Evolutionary conservation across 805 yeast genomes (phyloP), one percentile per base, ranked within the genome.

Genomic region (Saccharomycopsis olivae): DNA sequence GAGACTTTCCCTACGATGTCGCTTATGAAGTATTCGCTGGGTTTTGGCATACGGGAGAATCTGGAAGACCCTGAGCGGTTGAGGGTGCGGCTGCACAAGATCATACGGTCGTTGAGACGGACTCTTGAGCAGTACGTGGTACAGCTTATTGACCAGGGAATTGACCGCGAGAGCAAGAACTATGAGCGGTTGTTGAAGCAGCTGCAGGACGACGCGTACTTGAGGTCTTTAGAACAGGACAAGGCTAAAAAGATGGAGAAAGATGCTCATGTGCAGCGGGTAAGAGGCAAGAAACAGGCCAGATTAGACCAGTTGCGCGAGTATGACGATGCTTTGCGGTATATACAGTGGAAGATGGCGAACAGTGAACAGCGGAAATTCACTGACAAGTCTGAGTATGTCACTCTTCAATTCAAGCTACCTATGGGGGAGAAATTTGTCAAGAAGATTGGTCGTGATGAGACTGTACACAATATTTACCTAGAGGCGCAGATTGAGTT

Each of bases 161-260:
- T 64, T 4, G 89, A 81, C 51, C 68, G 69, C 36, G 67, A 74
- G 41, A 84, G 80, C 43, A 60, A 74, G 36, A 71, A 69, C 33
- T 56, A 69, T 46, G 66, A 78, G 27, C 73, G 86, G 51, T 60
- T 69, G 21, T 59, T 82, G 15, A 68, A 74, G 48, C 69, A 72
- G 49, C 68, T 73, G 47, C 92, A 82, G 55, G 86, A 81, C 49
- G 60, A 63, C 36, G 85, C 84, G 15, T 83, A 75, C 51, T 68
- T 73, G 48, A 69, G 66, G 45, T 75, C 86, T 0, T 58, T 82
- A 37, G 59, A 67, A 27, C 64, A 61, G 35, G 92, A 83, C 56
- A 66, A 62, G 48, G 49, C 65, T 31, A 75, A 78, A 51, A 71
- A 70, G 51, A 36, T 39, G 15, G 35, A 36, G 28, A 38, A 17